Conservation (phyloP, 2,329 filamentous ascomycete genomes). For the Dactylellina parvicollis region DNA sequence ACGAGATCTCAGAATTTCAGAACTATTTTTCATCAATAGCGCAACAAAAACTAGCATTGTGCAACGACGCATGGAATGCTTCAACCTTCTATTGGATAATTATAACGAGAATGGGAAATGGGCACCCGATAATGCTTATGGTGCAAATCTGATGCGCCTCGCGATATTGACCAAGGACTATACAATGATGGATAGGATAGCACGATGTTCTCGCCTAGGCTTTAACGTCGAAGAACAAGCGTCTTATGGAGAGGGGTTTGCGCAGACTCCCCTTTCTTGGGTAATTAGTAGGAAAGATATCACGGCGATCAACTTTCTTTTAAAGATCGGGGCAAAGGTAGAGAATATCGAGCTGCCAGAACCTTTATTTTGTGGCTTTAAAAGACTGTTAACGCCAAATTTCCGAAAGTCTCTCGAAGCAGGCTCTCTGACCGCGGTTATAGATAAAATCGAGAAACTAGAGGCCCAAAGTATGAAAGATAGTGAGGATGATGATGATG, state of each 20-base stretch:
- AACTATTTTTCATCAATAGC: too few relatives aligned
- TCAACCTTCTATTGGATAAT: too few relatives aligned
- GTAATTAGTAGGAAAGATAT: neutral
- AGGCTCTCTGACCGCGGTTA: neutral
- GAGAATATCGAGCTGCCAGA: neutral
- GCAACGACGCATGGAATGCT: too few relatives aligned
- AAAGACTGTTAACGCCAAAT: neutral
- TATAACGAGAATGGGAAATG: neutral
- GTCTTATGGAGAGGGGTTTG: neutral
- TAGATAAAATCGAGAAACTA: neutral
- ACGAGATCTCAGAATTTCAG: too few relatives aligned
- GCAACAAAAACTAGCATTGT: too few relatives aligned
- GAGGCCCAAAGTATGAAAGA: neutral
- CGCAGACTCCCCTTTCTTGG: neutral
- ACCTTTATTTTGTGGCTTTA: neutral
- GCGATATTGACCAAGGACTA: neutral
- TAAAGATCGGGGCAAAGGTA: neutral
- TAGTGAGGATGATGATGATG: too few relatives aligned
- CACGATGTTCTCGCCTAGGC: neutral
- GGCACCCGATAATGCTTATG: neutral
- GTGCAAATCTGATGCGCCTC: neutral
- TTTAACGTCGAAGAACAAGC: neutral
- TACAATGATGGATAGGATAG: neutral
- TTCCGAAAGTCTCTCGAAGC: neutral
- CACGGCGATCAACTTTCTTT: neutral